These are phyloP conservation scores for Picea sitchensis DNA, from an alignment of 75 land plant species.

Conservation along the genomic window DNA sequence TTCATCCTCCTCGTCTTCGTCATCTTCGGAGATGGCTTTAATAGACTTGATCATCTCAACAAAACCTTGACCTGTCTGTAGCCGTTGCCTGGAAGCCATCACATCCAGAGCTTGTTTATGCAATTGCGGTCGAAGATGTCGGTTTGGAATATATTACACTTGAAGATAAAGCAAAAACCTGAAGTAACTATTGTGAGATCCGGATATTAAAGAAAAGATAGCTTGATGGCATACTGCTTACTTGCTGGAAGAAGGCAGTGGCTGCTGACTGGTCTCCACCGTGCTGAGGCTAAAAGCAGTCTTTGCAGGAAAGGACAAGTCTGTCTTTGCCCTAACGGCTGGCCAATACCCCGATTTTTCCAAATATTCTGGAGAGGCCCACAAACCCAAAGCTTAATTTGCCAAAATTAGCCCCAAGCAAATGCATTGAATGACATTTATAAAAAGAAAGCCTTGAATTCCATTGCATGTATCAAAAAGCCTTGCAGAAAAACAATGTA, in stretches of 20 bases:
- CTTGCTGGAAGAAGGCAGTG: constrained; percentile 5
- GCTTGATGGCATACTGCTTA: constrained; percentile 3
- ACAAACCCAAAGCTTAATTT: neutral
- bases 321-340: constrained; percentile 8
- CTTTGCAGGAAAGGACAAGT: constrained; percentile 6
- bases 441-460: too few species aligned
- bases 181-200: neutral
- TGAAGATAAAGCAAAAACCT: neutral
- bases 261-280: constrained; percentile 6
- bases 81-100: neutral
- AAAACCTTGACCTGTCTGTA: constrained; percentile 30
- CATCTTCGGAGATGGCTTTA: constrained; percentile 22
- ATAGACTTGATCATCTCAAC: constrained; percentile 40
- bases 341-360: constrained; percentile 18
- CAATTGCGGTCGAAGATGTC: neutral
- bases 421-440: constrained; percentile 5
- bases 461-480: too few species aligned
- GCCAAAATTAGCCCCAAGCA: constrained; percentile 16
- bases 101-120: neutral
- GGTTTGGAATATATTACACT: neutral
- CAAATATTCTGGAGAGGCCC: constrained; percentile 15
- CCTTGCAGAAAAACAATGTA: too few species aligned
- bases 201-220: neutral
- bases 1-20: constrained; percentile 38
- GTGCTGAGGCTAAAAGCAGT: neutral